Base-by-base conservation (phyloP, 352 stramenopile genomes). In the Phytopythium litorale region DNA sequence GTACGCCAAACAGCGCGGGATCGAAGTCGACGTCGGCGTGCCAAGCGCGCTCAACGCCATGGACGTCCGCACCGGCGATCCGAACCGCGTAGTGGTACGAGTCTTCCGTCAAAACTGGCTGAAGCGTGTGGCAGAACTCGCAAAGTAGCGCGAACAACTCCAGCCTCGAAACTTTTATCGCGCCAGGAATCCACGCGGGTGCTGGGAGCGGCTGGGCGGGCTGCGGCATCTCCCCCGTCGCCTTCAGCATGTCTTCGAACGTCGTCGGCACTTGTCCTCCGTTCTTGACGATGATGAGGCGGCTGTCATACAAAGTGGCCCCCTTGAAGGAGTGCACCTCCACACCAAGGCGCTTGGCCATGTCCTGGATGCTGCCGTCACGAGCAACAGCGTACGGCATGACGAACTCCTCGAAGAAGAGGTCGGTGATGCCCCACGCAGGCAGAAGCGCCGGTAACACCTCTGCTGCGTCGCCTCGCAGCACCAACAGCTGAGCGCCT, bases 401-500 rank as follows among this genome's bases (percentile, higher is more conserved):
- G 19, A 86, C 78, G 5, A 72, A 79, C 3, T 82, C 69, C 55
- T 92, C 83, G 18, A 86, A 90, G 56, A 87, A 88, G 23, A 92
- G 57, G 53, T 92, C 78, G 4, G 83, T 89, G 72, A 92, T 63
- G 13, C 66, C 64, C 83, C 83, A 90, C 11, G 83, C 78, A 0
- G 70, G 61, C 9, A 92, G 56, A 1, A 90, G 65, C 16, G 73
- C 63, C 6, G 60, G 67, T 25, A 92, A 62, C 8, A 92, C 79
- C 16, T 87, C 68, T 12, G 79, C 72, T 0, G 82, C 80, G 4
- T 89, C 80, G 19, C 82, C 82, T n/a, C 70, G 64, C 9, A 92
- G 53, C 28, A 92, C 80, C 5, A 87, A 40, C 21, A 92, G 56
- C 16, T 72, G 67, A 16, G 79, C 82, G 0, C 82, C 52, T 5